These are phyloP conservation scores for Leptographium radiaticola DNA, from an alignment of 2,329 filamentous ascomycete genomes.

Conservation along the genomic window DNA sequence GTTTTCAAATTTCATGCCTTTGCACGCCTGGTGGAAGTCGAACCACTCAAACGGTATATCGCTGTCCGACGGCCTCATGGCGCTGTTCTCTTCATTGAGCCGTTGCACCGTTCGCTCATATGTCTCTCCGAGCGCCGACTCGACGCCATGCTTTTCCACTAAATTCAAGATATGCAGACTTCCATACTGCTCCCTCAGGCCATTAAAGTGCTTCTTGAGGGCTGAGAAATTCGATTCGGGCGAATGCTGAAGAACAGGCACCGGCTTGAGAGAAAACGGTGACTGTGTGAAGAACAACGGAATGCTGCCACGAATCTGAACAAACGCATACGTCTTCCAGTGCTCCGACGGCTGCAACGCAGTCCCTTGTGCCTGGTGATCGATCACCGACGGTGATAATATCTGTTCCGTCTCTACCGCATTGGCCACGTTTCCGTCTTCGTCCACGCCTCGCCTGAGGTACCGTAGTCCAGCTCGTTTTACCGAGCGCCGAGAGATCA, in stretches of 20 bases:
- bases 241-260: slow-evolving; percentile 71
- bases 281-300: slow-evolving; percentile 92
- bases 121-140: slow-evolving; percentile 63
- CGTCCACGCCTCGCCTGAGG: slow-evolving; percentile 77
- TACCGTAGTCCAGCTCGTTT: slow-evolving; percentile 84
- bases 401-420: slow-evolving; percentile 93
- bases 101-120: slow-evolving; percentile 57
- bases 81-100: slow-evolving; percentile 45
- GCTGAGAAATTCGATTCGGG: slow-evolving; percentile 65
- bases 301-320: slow-evolving; percentile 83
- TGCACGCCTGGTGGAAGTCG: slow-evolving; percentile 84
- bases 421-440: slow-evolving; percentile 80
- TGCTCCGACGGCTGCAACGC: not conserved
- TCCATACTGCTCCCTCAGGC: slow-evolving; percentile 58
- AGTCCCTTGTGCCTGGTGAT: not conserved
- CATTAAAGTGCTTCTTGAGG: slow-evolving; percentile 66
- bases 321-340: slow-evolving; percentile 60
- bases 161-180: slow-evolving; percentile 67
- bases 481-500: slow-evolving; percentile 81
- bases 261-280: slow-evolving; percentile 83
- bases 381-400: slow-evolving; percentile 42
- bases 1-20: slow-evolving; percentile 97
- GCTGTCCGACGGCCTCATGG: slow-evolving; percentile 18
- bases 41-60: slow-evolving; percentile 80
- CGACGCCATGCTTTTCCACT: slow-evolving; percentile 77